Percentiles rank a stretch among this genome's conserved stretches.
Evolutionary conservation across 495 filamentous ascomycete species (phyloP).

Genomic region (Penicillium cataractarum): DNA sequence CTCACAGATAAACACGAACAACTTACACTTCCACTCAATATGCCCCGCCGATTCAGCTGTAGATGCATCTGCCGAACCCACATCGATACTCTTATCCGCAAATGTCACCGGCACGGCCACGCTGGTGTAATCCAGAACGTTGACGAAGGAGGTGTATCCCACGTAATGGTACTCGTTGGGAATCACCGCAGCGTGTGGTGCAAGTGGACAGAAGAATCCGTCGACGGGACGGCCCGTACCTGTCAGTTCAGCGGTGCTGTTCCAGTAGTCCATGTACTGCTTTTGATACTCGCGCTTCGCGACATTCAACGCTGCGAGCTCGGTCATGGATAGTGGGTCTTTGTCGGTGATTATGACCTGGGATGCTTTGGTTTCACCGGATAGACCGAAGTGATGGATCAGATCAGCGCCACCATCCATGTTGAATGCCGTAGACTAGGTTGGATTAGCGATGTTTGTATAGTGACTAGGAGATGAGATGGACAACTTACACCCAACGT

Average conservation of each 20-base stretch:
- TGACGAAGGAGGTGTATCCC: constrained; percentile 57
- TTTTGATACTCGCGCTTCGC: constrained; percentile 62
- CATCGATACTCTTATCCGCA: constrained; percentile 57
- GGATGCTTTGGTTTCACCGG: constrained; percentile 53
- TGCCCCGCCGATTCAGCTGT: constrained; percentile 46
- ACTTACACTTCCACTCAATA: constrained; percentile 58
- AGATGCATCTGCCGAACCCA: constrained; percentile 38
- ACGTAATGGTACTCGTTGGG: constrained; percentile 50
- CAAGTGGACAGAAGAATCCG: constrained; percentile 52
- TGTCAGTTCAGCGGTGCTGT: constrained; percentile 56
- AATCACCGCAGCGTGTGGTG: constrained; percentile 52
- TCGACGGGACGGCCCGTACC: constrained; percentile 62
- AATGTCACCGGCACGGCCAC: constrained; percentile 62
- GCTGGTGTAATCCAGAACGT: constrained; percentile 60
- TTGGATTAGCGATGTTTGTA: constrained; percentile 2
- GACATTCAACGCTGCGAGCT: constrained; percentile 59
- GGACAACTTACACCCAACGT: constrained; percentile 36
- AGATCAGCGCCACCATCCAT: constrained; percentile 57
- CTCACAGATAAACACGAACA: neutral
- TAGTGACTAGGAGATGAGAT: neutral
- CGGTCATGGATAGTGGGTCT: constrained; percentile 40
- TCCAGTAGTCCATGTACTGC: constrained; percentile 72
- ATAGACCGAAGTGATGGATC: constrained; percentile 51
- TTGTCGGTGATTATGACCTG: constrained; percentile 38
- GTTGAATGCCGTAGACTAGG: constrained; percentile 34